Base-by-base conservation (phyloP, 805 yeast species). In the Yamadazyma akitaensis region DNA sequence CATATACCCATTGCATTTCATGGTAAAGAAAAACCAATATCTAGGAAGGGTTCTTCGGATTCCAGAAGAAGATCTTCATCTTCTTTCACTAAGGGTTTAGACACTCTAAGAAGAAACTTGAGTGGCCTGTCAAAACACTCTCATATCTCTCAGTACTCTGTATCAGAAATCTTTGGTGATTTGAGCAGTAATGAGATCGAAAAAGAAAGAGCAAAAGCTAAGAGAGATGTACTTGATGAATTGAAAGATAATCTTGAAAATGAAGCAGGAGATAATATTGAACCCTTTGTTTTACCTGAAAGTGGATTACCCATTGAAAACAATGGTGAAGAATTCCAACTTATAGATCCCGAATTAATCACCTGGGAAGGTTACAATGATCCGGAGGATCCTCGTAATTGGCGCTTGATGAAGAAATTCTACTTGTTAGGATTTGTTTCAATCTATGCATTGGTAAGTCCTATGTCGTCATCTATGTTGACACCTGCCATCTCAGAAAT, bases 321-420 rank as follows among this genome's bases (percentile, higher is more conserved):
- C 42, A 76, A 71, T 46, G 87, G 87, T 24, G 68, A 67, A 8
- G 86, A 82, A 54, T 81, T 76, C 56, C 65, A 66, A 25, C 59
- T 61, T 5, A 62, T 80, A 9, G 88, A 84, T 54, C 88, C 87
- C 0, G 87, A 84, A 54, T 64, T 84, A 40, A 81, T 84, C 10
- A 76, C 86, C 1, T 84, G 88, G 88, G 80, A 81, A 28, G 81
- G 82, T 2, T 73, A 71, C 14, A 74, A 77, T 43, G 90, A 84
- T 56, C 81, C 82, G 0, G 65, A 63, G 12, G 75, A 79, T 57
- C 88, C 90, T n/a, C 64, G 85, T 48, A 84, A 84, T 59, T 84
- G 88, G 88, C 25, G 73, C 0, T 21, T 44, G 1, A 14, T 45
- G 2, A 56, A 65, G 37, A 82, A 82, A 55, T 61, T 73, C 56